Conservation (phyloP, 495 filamentous ascomycete species). For the Platismatia glauca region DNA sequence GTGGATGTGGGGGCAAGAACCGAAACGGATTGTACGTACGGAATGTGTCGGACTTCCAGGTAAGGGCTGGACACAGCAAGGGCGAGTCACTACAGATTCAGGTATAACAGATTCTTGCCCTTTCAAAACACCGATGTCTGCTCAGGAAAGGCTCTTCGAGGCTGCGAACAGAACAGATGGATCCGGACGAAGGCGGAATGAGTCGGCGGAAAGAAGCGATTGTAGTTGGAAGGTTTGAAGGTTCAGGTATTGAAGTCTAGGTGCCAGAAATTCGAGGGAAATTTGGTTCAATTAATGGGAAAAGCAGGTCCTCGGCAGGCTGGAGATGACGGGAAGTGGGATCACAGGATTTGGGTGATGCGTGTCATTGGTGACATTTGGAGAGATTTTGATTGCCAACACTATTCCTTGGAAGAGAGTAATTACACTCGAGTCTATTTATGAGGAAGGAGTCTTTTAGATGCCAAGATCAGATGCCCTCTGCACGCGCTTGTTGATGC, state of each 20-base stretch:
- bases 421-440: neutral
- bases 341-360: neutral
- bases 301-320: neutral
- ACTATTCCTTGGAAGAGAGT: neutral
- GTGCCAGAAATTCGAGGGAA: neutral
- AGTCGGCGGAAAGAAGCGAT: neutral
- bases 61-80: neutral
- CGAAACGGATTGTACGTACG: slow-evolving; percentile 1
- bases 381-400: neutral
- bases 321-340: neutral
- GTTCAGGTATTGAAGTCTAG: neutral
- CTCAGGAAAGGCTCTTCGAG: neutral
- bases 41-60: neutral
- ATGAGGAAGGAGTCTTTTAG: neutral
- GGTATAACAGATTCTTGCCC: neutral
- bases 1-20: neutral
- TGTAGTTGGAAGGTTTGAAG: neutral
- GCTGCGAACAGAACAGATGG: neutral
- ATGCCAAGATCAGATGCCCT: neutral
- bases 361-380: neutral
- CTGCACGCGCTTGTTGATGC: neutral
- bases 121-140: neutral
- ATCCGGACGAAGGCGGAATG: neutral
- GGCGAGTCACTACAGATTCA: neutral
- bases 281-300: neutral